Base-by-base conservation (phyloP, 768 basidiomycete species). In the Termitomyces sp. region DNA sequence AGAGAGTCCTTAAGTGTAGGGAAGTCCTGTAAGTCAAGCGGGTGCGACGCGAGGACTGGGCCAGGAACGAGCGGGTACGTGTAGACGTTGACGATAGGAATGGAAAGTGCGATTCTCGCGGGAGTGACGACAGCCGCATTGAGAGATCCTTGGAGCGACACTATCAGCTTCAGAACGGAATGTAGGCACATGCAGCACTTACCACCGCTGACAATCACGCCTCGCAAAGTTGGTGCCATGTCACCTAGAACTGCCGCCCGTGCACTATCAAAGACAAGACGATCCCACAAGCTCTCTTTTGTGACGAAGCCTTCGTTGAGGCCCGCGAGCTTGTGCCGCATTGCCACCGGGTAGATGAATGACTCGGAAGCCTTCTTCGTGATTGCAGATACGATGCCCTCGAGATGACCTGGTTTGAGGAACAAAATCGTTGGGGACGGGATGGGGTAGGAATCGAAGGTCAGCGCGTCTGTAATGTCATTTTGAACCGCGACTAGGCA, bases 211-310 rank as follows among this genome's bases (percentile, higher is more conserved):
- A 90, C 80, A 54, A 93, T 74, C 2, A 89, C 75, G n/a, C 76
- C 84, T 58, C 92, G 76, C 40, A 94, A 61, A 24, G 83, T 81
- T 1, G 79, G 75, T 3, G 85, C 84, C 52, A 80, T 78, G 14
- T 83, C 79, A 56, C 88, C 84, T 58, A 90, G 66, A 30, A 84
- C 77, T 60, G 74, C 67, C 40, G 76, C 76, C 24, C 94, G 79
- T 11, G 91, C 87, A 11, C 72, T 70, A 56, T 86, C 85, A 68
- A 92, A 90, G 30, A 92, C 81, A 11, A 87, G 71, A 53, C 86
- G 80, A 67, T 97, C 94, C 88, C 91, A 93, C n/a, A 92, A 68
- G 57, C 88, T 88, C 57, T 88, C 85, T 66, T 87, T 87, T 16
- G 82, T 86, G 41, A 93, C 61, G 62, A 86, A 90, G 5, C 94